Evolutionary conservation across 2,329 filamentous ascomycete species (phyloP).

Genomic region (Cylindrodendrum hubeiense): DNA sequence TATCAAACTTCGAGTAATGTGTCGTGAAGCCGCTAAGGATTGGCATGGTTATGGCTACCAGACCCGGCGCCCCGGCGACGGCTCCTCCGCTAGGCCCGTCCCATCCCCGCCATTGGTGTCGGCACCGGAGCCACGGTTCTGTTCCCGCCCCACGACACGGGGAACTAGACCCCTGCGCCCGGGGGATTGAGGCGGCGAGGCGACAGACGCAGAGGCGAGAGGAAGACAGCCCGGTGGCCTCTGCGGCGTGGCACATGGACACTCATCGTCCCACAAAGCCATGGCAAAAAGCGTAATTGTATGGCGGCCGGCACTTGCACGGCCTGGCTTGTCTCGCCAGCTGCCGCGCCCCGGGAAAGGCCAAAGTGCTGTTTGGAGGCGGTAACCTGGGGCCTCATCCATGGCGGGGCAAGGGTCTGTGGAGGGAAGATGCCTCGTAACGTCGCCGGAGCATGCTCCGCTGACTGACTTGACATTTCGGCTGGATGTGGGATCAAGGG

Average conservation of each 20-base stretch:
- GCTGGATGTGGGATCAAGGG: constrained; percentile 8
- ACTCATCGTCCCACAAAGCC: constrained; percentile 20
- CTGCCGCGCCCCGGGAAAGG: constrained; percentile 8
- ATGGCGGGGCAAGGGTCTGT: constrained; percentile 14
- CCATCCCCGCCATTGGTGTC: constrained; percentile 37
- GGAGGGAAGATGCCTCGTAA: constrained; percentile 1
- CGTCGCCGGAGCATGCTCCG: constrained; percentile 6
- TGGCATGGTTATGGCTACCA: constrained; percentile 4
- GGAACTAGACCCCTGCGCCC: constrained; percentile 38
- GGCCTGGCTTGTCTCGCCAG: constrained; percentile 11
- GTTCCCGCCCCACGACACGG: constrained; percentile 41
- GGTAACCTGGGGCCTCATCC: neutral
- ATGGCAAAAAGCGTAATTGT: constrained; percentile 4
- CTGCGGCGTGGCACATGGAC: constrained; percentile 8
- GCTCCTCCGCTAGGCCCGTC: constrained; percentile 31
- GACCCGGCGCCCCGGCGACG: constrained; percentile 17
- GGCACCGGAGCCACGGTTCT: constrained; percentile 46
- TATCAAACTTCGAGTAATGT: constrained; percentile 12
- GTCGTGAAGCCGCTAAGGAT: neutral
- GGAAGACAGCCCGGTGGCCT: neutral
- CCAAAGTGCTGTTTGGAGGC: neutral
- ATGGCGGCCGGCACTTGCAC: constrained; percentile 23
- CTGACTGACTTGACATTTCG: constrained; percentile 25
- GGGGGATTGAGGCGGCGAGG: constrained; percentile 17
- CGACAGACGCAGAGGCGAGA: constrained; percentile 13